Evolutionary conservation across 2,329 filamentous ascomycete species (phyloP), one percentile per base, ranked within the genome.

Genomic region (Elsinoe perseae): DNA sequence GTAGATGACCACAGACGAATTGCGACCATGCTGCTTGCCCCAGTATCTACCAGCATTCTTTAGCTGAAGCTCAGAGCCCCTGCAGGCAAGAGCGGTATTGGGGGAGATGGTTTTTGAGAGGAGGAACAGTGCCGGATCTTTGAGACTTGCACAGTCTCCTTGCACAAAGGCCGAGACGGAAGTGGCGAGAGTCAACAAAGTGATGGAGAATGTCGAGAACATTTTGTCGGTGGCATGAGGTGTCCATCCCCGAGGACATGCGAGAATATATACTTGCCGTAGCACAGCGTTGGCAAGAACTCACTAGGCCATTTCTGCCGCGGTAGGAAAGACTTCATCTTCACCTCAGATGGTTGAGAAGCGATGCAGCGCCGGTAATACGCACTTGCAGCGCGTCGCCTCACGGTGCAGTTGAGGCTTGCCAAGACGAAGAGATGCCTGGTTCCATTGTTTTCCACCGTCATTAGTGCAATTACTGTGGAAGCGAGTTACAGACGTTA

Each of bases 1-100:
- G 16, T 44, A 58, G 9, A 58, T 46, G n/a, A 56, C 57, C 2
- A 58, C 46, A 2, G 46, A 25, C 1, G 57, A 34, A 25, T 58
- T 58, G 16, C 56, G 56, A 36, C 46, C 18, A 30, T 58, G 52
- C 21, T 58, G 54, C 27, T 30, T 14, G 14, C n/a, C 53, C 57
- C 57, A 58, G 34, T 58, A 58, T 2, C 54, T 53, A 14, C 34
- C 9, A 2, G 53, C 44, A 10, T 48, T 58, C 25, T 56, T n/a
- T 7, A 34, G 10, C 21, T 58, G 57, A 7, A 58, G 54, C 9
- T 44, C 43, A 30, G 36, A 56, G n/a, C 44, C 20, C 43, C 30
- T 21, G 27, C 57, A 58, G 21, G 54, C 28, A 16, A 56, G 56
- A 20, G 54, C 54, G 25, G 57, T 38, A n/a, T 28, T 30, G 28